A percentile compares a stretch with the other conserved stretches of the same genome.
Conservation (phyloP, 2,329 filamentous ascomycete genomes). For the Coniella vitis region DNA sequence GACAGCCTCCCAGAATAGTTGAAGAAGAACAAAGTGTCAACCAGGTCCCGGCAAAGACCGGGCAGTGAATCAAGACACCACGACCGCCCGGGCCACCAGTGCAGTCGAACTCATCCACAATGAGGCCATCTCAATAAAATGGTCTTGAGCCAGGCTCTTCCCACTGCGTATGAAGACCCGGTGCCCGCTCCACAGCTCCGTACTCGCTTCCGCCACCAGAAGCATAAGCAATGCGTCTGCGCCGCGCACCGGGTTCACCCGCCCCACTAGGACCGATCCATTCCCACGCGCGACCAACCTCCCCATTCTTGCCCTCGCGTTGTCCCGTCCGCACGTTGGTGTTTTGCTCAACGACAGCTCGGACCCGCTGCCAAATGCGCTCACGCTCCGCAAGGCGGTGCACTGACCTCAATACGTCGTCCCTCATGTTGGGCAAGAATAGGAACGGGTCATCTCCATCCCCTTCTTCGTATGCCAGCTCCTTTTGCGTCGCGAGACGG, state of each 20-base stretch:
- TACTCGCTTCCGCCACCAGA: conserved; percentile 34
- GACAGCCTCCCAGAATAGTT: too few relatives aligned
- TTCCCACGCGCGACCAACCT: conserved; percentile 62
- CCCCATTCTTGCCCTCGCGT: conserved; percentile 59
- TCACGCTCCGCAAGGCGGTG: conserved; percentile 72
- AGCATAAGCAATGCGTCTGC: conserved; percentile 46
- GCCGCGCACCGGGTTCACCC: conserved; percentile 30
- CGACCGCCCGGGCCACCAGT: too few relatives aligned
- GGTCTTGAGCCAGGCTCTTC: conserved; percentile 29
- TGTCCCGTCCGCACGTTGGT: conserved; percentile 77
- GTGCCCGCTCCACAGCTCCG: conserved; percentile 25
- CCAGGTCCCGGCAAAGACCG: too few relatives aligned
- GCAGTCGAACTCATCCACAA: too few relatives aligned
- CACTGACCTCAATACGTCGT: conserved; percentile 80
- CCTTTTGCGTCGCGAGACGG: conserved; percentile 75
- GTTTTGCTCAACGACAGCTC: conserved; percentile 83
- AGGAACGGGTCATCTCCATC: conserved; percentile 76
- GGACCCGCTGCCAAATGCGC: conserved; percentile 76
- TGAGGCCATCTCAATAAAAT: conserved; percentile 26
- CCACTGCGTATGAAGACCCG: conserved; percentile 30
- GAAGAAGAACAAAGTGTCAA: neutral
- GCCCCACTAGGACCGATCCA: conserved; percentile 57
- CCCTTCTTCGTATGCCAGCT: conserved; percentile 60
- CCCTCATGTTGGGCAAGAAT: conserved; percentile 79
- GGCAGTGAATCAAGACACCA: too few relatives aligned